Percentiles rank a stretch among this genome's conserved stretches.
phyloP scores from a whole-genome alignment of 2,329 filamentous ascomycete genomes.

The Nothophoma quercina region DNA sequence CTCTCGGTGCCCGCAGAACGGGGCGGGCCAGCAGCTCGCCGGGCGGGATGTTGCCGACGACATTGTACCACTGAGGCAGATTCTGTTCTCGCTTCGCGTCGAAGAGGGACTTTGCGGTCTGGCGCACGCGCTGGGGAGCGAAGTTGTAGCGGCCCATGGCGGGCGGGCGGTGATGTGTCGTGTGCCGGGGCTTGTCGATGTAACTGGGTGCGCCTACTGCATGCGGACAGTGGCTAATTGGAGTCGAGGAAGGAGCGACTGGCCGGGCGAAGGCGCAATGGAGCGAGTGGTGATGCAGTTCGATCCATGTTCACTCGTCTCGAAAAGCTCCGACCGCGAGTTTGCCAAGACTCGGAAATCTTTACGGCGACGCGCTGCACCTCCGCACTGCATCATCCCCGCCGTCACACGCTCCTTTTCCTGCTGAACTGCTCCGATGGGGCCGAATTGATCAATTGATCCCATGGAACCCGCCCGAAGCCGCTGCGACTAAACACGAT shows the following conservation, averaged over 20 bases:
- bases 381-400: slow-evolving; percentile 1
- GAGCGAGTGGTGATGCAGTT: background rate
- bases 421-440: slow-evolving; percentile 23
- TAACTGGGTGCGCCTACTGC: background rate
- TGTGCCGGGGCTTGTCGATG: background rate
- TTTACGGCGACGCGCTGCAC: slow-evolving; percentile 22
- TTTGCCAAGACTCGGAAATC: slow-evolving; percentile 42
- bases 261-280: slow-evolving; percentile 10
- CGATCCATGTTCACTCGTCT: background rate
- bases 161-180: slow-evolving; percentile 1
- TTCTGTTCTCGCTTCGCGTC: slow-evolving; percentile 51
- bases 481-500: slow-evolving; percentile 58
- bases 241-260: background rate
- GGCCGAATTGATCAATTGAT: slow-evolving; percentile 21
- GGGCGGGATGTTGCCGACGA: slow-evolving; percentile 66
- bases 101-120: slow-evolving; percentile 59
- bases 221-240: background rate
- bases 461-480: slow-evolving; percentile 27
- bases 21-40: slow-evolving; percentile 66
- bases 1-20: slow-evolving; percentile 56
- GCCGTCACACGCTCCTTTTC: slow-evolving; percentile 1
- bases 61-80: slow-evolving; percentile 65
- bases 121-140: slow-evolving; percentile 60
- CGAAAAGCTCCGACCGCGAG: slow-evolving; percentile 8
- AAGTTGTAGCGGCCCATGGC: slow-evolving; percentile 62